phyloP scores from a whole-genome alignment of 2,329 filamentous ascomycete genomes.

The Trichoderma atroviride region DNA sequence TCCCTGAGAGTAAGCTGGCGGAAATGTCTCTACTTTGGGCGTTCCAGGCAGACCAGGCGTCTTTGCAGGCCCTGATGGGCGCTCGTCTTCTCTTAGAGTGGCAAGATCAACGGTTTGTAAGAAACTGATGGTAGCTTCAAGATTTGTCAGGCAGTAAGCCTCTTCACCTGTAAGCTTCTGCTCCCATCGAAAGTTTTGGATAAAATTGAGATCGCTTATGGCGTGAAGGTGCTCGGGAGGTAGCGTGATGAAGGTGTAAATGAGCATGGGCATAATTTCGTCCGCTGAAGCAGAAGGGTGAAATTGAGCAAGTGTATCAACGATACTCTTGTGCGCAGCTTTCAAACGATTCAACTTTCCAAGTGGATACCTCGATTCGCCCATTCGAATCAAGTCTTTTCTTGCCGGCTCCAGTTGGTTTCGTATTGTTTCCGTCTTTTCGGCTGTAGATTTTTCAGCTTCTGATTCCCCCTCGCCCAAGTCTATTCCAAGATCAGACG shows the following conservation, averaged over 20 bases:
- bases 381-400: slow-evolving; percentile 74
- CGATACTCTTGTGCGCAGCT: slow-evolving; percentile 88
- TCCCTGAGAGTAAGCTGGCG: slow-evolving; percentile 57
- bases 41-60: slow-evolving; percentile 51
- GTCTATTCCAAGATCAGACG: slow-evolving; percentile 81
- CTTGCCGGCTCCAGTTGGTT: slow-evolving; percentile 72
- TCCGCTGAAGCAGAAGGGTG: slow-evolving; percentile 86
- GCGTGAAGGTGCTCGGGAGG: slow-evolving; percentile 83
- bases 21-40: slow-evolving; percentile 58
- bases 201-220: slow-evolving; percentile 93
- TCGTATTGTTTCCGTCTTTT: slow-evolving; percentile 68
- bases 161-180: slow-evolving; percentile 89
- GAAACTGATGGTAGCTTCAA: slow-evolving; percentile 93
- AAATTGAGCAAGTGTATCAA: slow-evolving; percentile 75
- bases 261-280: slow-evolving; percentile 94
- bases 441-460: slow-evolving; percentile 54
- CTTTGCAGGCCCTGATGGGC: slow-evolving; percentile 68
- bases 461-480: slow-evolving; percentile 61
- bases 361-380: slow-evolving; percentile 81
- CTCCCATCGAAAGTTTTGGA: slow-evolving; percentile 86
- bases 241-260: slow-evolving; percentile 91
- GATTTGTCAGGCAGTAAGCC: slow-evolving; percentile 92
- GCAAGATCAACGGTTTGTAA: slow-evolving; percentile 93
- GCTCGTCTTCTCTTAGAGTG: slow-evolving; percentile 80
- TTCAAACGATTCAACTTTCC: slow-evolving; percentile 91